Percentiles rank a stretch among this genome's conserved stretches.
phyloP scores from a whole-genome alignment of 148 eudicot genomes.

The Rhododendron simsii region DNA sequence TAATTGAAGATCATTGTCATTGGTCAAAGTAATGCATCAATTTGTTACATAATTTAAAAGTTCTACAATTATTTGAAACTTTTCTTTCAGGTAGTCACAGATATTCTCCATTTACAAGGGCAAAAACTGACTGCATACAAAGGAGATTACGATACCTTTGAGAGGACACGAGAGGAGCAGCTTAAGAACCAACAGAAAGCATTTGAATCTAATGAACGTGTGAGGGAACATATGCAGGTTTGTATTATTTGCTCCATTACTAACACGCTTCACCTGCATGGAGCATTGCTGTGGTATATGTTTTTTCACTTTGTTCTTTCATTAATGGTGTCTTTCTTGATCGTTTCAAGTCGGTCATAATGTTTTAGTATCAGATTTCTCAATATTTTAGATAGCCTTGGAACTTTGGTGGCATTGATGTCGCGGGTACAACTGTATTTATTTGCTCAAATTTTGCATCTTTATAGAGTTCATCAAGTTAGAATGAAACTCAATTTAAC shows the following conservation, averaged over 20 bases:
- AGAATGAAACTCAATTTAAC: neutral
- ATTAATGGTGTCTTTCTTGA: conserved; percentile 6
- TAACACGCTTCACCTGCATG: neutral
- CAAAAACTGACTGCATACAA: conserved; percentile 71
- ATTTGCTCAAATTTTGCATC: neutral
- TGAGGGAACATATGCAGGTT: conserved; percentile 99
- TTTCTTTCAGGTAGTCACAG: conserved; percentile 85
- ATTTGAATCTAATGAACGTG: conserved; percentile 83
- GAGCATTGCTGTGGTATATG: neutral
- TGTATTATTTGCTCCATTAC: conserved; percentile 6
- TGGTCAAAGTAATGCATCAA: neutral
- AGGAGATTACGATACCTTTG: conserved; percentile 92
- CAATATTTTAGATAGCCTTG: neutral
- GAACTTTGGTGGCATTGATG: neutral
- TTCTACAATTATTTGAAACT: conserved; percentile 3
- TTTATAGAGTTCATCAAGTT: neutral
- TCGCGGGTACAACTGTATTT: neutral
- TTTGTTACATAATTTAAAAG: neutral
- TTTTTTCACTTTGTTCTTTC: neutral
- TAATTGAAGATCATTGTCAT: neutral
- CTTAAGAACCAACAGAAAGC: conserved; percentile 88
- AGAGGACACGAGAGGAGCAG: conserved; percentile 90
- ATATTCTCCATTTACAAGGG: conserved; percentile 85
- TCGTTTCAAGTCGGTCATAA: neutral
- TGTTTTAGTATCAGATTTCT: neutral